Base-by-base conservation (phyloP, 768 basidiomycete species). In the Leccinellum luteum region DNA sequence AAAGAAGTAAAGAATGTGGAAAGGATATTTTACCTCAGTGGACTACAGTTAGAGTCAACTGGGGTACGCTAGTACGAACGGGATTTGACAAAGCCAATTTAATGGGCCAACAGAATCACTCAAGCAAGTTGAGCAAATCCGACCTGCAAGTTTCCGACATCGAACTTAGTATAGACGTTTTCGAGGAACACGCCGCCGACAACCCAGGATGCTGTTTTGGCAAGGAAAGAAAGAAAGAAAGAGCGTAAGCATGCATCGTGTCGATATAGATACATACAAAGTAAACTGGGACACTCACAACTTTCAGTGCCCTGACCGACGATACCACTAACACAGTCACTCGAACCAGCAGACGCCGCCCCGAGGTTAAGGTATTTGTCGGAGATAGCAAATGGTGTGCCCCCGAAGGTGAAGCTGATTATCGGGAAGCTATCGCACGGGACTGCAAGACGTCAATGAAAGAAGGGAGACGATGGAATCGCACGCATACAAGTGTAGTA, bases 401-500 rank as follows among this genome's bases (percentile, higher is more conserved):
- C 48, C 10, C 48, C 30, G 17, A 49, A 49, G 48, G 17, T 13
- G 10, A 49, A 19, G 30, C 5, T 31, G n/a, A 49, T 7, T 0
- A n/a, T 12, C 9, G 48, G 48, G 12, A 49, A 31, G 14, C 6
- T 1, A 49, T 31, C 12, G 30, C 48, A 49, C 19, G 48, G 48
- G 12, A 49, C 48, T 49, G 10, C 15, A 4, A n/a, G 8, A n/a
- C 12, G 28, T 49, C 28, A 28, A 28, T 13, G 12, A 19, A 25
- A 7, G 12, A 17, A 31, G n/a, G n/a, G 28, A 17, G 30, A 19
- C 10, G 2, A 49, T 12, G 17, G 6, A 25, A 19, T 8, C 27
- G 6, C n/a, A 19, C 12, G 12, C 48, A 31, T 19, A 49, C 66
- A 59, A 4, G 75, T 74, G 60, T 80, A 77, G 50, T 55, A 66